phyloP scores from a whole-genome alignment of 2,329 filamentous ascomycete species.

The Cercospora zeae-maydis region DNA sequence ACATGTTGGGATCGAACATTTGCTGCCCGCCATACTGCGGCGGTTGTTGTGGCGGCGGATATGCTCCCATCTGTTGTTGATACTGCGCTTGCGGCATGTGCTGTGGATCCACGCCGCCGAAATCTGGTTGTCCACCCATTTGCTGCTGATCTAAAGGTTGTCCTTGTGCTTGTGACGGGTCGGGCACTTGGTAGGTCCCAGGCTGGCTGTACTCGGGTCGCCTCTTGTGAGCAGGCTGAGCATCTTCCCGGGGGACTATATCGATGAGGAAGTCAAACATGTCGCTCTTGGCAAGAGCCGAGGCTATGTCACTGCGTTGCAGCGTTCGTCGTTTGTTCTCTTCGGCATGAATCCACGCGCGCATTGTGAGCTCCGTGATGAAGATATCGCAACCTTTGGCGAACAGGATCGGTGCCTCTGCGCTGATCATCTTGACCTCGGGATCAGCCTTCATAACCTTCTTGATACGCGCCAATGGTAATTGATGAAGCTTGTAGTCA shows the following conservation, averaged over 20 bases:
- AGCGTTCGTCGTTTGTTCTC: conserved; percentile 97
- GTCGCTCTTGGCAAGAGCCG: conserved; percentile 91
- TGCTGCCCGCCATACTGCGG: conserved; percentile 69
- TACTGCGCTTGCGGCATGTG: conserved; percentile 53
- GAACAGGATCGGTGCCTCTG: conserved; percentile 94
- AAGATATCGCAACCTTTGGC: conserved; percentile 99
- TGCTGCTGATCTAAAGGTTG: conserved; percentile 33
- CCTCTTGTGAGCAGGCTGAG: conserved; percentile 78
- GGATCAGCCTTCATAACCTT: conserved; percentile 99
- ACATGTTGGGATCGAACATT: conserved; percentile 84
- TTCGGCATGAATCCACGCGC: conserved; percentile 98
- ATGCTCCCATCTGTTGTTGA: conserved; percentile 74
- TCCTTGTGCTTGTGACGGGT: conserved; percentile 50
- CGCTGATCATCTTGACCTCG: conserved; percentile 99
- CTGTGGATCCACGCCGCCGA: conserved; percentile 34
- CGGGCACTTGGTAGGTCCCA: conserved; percentile 46
- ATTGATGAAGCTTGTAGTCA: conserved; percentile 97
- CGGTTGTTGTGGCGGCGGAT: conserved; percentile 76
- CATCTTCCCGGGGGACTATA: conserved; percentile 94
- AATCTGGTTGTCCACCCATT: conserved; percentile 34
- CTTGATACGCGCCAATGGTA: conserved; percentile 97
- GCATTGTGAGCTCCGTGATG: conserved; percentile 93
- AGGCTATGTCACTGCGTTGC: conserved; percentile 93
- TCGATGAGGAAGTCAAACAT: conserved; percentile 99
- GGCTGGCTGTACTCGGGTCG: conserved; percentile 37